A percentile compares a stretch with the other conserved stretches of the same genome.
phyloP scores from a whole-genome alignment of 78 protist species.

The Bodo saltans region DNA sequence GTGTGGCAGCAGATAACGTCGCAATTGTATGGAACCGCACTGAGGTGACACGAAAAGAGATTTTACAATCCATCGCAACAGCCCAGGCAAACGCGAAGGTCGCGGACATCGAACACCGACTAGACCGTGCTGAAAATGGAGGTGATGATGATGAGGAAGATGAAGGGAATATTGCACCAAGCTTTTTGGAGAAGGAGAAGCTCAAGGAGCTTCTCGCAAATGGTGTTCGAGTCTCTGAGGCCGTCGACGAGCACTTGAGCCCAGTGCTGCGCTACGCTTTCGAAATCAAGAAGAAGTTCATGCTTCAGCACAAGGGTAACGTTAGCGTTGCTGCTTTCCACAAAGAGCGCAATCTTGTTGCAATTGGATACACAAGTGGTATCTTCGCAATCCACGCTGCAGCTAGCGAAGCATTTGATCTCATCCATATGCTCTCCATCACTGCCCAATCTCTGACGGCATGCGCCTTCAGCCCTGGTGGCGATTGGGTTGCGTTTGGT shows the following conservation, averaged over 20 bases:
- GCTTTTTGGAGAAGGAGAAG: background rate
- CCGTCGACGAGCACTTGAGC: background rate
- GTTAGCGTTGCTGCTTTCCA: constrained; percentile 41
- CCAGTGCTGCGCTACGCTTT: background rate
- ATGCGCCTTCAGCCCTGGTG: constrained; percentile 59
- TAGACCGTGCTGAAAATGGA: background rate
- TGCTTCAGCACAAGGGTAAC: constrained; percentile 22
- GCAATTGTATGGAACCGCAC: constrained; percentile 9
- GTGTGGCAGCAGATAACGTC: constrained; percentile 4
- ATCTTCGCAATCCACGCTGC: constrained; percentile 61
- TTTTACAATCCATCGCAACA: background rate
- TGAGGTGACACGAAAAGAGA: background rate
- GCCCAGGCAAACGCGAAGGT: no score
- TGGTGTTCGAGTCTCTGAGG: no score
- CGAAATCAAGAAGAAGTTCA: constrained; percentile 2
- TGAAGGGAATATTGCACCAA: background rate
- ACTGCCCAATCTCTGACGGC: constrained; percentile 38
- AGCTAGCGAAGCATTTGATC: constrained; percentile 44
- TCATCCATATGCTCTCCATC: constrained; percentile 60
- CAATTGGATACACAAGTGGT: constrained; percentile 71
- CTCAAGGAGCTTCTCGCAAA: background rate
- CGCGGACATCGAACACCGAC: no score
- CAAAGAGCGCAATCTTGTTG: constrained; percentile 34
- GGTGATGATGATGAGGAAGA: background rate
- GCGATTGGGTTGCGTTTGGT: constrained; percentile 93